A percentile compares a stretch with the other conserved stretches of the same genome.
Evolutionary conservation across 2,329 filamentous ascomycete species (phyloP).

Genomic region (Xylaria sp.): DNA sequence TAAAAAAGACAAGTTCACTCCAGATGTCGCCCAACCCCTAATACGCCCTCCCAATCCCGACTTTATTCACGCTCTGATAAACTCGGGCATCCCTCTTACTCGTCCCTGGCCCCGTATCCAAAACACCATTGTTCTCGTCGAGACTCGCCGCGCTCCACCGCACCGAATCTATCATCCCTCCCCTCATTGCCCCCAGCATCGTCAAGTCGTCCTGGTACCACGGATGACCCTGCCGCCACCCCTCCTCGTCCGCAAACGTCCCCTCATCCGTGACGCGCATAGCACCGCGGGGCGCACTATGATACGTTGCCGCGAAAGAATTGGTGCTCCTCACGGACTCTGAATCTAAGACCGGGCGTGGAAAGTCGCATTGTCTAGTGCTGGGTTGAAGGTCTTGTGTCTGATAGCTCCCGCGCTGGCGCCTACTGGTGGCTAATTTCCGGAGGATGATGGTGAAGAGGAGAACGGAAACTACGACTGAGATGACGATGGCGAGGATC

Average conservation of each 20-base stretch:
- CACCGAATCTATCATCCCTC: constrained; percentile 21
- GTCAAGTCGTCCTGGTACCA: constrained; percentile 38
- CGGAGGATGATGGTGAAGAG: constrained; percentile 29
- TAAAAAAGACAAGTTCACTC: too few species aligned
- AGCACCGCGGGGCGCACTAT: constrained; percentile 38
- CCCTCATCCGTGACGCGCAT: constrained; percentile 31
- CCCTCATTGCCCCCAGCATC: constrained; percentile 31
- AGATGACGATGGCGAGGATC: constrained; percentile 36
- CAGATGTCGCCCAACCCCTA: not conserved
- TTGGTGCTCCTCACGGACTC: constrained; percentile 3
- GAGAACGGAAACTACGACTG: constrained; percentile 31
- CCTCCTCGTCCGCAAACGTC: constrained; percentile 22
- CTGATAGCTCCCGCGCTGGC: constrained; percentile 4
- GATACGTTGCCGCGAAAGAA: constrained; percentile 33
- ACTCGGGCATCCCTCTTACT: constrained; percentile 3
- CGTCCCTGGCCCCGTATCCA: constrained; percentile 14
- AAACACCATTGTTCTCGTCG: constrained; percentile 20
- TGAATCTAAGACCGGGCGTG: not conserved
- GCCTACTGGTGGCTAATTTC: constrained; percentile 28
- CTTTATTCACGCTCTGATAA: not conserved
- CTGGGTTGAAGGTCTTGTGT: not conserved
- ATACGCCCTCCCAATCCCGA: constrained; percentile 25
- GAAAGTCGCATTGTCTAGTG: not conserved
- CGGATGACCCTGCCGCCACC: constrained; percentile 35
- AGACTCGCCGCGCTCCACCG: constrained; percentile 28